Evolutionary conservation across 148 eudicot species (phyloP), one percentile per base, ranked within the genome.

Genomic region (Bassia scoparia): DNA sequence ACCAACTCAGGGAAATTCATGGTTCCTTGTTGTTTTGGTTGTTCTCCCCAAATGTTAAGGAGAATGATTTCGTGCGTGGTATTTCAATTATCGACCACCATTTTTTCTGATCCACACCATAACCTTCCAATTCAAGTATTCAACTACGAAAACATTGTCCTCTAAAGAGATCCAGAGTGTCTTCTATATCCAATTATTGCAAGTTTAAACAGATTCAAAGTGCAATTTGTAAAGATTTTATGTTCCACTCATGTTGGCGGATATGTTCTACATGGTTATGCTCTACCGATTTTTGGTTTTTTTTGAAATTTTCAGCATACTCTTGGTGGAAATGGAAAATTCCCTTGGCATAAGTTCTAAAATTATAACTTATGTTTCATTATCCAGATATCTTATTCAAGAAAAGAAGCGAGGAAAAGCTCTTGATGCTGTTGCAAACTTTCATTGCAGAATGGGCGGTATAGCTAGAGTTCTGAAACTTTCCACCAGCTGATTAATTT

Each of bases 401-500:
- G 99, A 91, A 78, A 95, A 88, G 77, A 91, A 87, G 86, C 85
- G 99, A 79, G 99, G 98, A 76, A 95, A 87, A 77, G 93, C 96
- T 80, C 80, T 95, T 24, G 99, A 95, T 77, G 85, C 92, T 80
- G 99, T 95, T 79, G 92, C 97, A 37, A 95, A 95, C 90, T 95
- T 95, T 77, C 99, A 95, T 86, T 91, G 78, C 99, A 90, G 80
- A 95, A 95, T 79, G 99, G 99, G 97, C 99, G 77, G 97, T 95
- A 81, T 76, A 97, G 24, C 35, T 37, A 52, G 29, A 43, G 62
- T 6, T 34, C 17, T 68, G 59, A 77, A 31, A 71, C 18, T 70
- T 33, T 49, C 53, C 46, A 20, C 21, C 59, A 34, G 48, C 41
- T 38, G 38, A 35, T 72, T 33, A 64, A 31, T n/a, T 33, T 15